These are phyloP conservation scores for Neopestalotiopsis clavispora DNA, from an alignment of 2,329 filamentous ascomycete genomes.

Conservation along the genomic window DNA sequence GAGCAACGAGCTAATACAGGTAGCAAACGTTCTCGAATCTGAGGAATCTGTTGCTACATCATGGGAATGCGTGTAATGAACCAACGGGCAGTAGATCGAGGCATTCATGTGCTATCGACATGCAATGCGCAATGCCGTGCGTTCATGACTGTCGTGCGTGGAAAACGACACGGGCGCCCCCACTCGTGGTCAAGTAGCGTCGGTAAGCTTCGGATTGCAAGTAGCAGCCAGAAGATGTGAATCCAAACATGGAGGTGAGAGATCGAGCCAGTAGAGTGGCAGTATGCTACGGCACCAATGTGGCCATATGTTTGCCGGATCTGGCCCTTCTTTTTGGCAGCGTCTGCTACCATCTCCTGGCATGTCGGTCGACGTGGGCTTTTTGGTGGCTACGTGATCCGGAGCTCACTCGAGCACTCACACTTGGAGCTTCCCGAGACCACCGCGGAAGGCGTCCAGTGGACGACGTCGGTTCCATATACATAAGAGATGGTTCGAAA, in stretches of 20 bases:
- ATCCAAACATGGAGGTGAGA: not conserved
- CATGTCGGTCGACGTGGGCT: not conserved
- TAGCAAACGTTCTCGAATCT: not conserved
- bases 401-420: not conserved
- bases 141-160: not conserved
- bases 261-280: conserved; percentile 1
- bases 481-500: not conserved
- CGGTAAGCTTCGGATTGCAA: conserved; percentile 9
- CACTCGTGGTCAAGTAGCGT: conserved; percentile 7
- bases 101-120: not conserved
- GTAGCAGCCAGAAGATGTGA: not conserved
- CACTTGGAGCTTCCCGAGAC: not conserved
- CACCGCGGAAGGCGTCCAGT: not conserved
- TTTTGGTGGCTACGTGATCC: not conserved
- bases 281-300: not conserved
- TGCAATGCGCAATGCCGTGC: not conserved
- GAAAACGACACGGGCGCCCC: not conserved
- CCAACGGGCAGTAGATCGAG: not conserved
- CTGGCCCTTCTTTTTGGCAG: not conserved
- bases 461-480: not conserved
- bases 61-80: not conserved
- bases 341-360: not conserved
- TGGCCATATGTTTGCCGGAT: not conserved
- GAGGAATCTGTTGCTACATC: not conserved
- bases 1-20: not conserved